Evolutionary conservation across 139 green algal species (phyloP).

Genomic region (Chlorella sp.): DNA sequence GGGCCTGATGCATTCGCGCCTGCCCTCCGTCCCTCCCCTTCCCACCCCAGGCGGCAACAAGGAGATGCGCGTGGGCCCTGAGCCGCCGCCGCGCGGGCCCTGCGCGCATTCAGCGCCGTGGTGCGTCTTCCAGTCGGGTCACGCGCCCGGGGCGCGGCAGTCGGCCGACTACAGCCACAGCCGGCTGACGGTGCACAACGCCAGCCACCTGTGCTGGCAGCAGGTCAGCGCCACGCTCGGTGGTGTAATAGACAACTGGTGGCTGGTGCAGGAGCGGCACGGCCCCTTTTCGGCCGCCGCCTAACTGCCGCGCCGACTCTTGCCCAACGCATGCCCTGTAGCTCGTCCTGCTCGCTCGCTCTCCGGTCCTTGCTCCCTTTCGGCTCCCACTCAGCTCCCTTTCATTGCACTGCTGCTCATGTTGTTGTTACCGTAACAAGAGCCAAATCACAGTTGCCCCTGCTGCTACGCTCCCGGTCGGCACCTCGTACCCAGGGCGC

Average conservation of each 20-base stretch:
- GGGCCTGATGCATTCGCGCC: background rate
- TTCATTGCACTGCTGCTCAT: too few species aligned
- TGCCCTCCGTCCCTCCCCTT: background rate
- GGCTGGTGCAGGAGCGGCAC: conserved; percentile 20
- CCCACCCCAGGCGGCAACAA: conserved; percentile 8
- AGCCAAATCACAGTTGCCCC: too few species aligned
- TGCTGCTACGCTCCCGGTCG: too few species aligned
- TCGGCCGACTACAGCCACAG: conserved; percentile 12
- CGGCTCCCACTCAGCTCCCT: too few species aligned
- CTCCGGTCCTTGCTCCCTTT: too few species aligned
- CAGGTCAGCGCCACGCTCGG: conserved; percentile 10
- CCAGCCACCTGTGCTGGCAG: conserved; percentile 32
- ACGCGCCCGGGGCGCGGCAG: background rate
- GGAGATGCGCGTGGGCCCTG: conserved; percentile 3
- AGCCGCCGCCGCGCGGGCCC: conserved; percentile 1
- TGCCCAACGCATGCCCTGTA: too few species aligned
- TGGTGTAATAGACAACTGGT: conserved; percentile 25
- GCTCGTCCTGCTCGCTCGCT: too few species aligned
- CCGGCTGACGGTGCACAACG: conserved; percentile 12
- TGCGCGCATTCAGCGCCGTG: conserved; percentile 14
- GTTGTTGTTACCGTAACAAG: too few species aligned
- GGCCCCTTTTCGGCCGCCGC: conserved; percentile 7
- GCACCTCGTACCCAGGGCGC: too few species aligned
- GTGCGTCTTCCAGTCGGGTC: conserved; percentile 36
- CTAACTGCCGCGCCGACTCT: too few species aligned